Evolutionary conservation across 495 filamentous ascomycete species (phyloP), one percentile per base, ranked within the genome.

Genomic region (Penicilliopsis zonata): DNA sequence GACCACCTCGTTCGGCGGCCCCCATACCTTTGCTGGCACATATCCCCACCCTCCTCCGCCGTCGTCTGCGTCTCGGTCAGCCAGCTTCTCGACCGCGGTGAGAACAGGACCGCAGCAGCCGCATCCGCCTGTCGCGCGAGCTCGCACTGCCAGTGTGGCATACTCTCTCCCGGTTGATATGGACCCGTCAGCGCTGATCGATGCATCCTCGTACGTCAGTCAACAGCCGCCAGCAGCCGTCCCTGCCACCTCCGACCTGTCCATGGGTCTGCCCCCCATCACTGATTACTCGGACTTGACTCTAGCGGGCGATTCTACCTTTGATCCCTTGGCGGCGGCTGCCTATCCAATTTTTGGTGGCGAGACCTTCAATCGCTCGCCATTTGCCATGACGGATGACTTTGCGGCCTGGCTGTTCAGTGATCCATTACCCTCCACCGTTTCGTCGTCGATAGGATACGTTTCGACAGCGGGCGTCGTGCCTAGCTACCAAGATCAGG

Each of bases 331-430:
- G 57, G 65, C 72, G 28, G 67, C 70, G 20, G 80, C 74, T 45
- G 74, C 79, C 7, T 78, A 90, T 44, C 83, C 87, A 5, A 75
- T 92, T 16, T 94, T 92, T 54, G 84, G 82, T 9, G 75, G 69
- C 19, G 85, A 94, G 34, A 76, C 72, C 9, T 65, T 85, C 38
- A 84, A 78, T 40, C 78, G 86, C 30, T 94, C 87, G 4, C 87
- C 90, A 8, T 86, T 81, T 44, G 78, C 78, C 12, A 84, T 94
- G 61, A 79, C 84, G 5, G 88, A 94, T 44, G 86, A 93, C 50
- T 94, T 94, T 52, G 76, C 88, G 19, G 81, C 82, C 12, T 94
- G 82, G 69, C 61, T 95, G 14, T 94, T 96, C 59, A 88, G 81
- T 47, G 82, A 80, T 15, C 57, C 62, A 9, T 18, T 43, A 17